These are phyloP conservation scores for Clavispora phyllophila DNA, from an alignment of 805 yeast genomes.

Conservation along the genomic window DNA sequence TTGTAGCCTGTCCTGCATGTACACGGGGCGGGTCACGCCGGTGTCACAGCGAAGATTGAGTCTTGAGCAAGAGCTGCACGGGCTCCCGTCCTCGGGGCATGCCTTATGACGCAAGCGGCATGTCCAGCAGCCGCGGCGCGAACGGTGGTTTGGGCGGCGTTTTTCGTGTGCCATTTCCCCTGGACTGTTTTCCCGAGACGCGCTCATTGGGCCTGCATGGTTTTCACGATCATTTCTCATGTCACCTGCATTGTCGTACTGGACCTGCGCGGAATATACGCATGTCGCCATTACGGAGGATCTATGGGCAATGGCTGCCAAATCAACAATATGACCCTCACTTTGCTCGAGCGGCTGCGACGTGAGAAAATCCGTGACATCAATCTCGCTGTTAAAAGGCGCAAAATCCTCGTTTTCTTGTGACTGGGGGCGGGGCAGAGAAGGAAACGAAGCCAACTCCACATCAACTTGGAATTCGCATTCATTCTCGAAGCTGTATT, in stretches of 20 bases:
- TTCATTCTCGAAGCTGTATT: too few relatives aligned
- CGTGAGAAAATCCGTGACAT: conserved; percentile 4
- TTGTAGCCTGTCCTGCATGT: conserved; percentile 9
- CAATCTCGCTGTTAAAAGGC: neutral
- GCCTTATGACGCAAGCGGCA: conserved; percentile 17
- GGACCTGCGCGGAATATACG: neutral
- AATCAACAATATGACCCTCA: neutral
- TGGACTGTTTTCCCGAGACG: too few relatives aligned
- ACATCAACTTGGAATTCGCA: neutral
- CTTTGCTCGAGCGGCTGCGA: conserved; percentile 4
- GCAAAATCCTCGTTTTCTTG: neutral
- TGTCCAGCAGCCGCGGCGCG: conserved; percentile 16
- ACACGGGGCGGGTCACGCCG: conserved; percentile 9
- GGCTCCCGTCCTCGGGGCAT: conserved; percentile 14
- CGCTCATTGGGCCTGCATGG: neutral
- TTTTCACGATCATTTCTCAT: neutral
- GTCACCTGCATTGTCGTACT: neutral
- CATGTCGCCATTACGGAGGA: neutral
- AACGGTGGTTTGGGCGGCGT: conserved; percentile 1
- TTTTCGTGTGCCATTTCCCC: neutral
- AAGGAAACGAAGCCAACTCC: neutral
- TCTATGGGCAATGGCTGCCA: neutral
- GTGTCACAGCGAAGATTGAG: conserved; percentile 12
- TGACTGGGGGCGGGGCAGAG: neutral
- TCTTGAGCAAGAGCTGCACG: conserved; percentile 13